phyloP scores from a whole-genome alignment of 495 filamentous ascomycete genomes.

The Astrothelium subdiscretum region DNA sequence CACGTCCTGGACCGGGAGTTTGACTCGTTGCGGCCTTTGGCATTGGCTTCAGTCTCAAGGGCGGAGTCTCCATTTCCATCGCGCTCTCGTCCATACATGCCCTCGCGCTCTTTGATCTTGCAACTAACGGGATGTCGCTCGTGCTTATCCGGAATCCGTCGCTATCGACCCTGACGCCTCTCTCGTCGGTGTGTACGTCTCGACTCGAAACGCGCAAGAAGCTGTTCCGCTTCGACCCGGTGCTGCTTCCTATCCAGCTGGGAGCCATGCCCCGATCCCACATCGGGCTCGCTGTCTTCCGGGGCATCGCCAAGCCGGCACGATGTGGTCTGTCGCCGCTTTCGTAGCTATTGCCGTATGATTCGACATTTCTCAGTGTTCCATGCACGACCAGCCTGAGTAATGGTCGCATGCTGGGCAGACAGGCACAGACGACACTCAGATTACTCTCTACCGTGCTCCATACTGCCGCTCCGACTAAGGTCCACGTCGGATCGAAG shows the following conservation, averaged over 20 bases:
- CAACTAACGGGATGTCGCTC: background rate
- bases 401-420: conserved; percentile 15
- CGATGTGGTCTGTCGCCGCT: background rate
- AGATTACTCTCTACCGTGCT: conserved; percentile 25
- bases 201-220: background rate
- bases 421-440: conserved; percentile 27
- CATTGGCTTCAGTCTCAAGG: background rate
- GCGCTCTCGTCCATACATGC: background rate
- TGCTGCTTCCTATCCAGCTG: background rate
- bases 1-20: background rate
- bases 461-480: conserved; percentile 23
- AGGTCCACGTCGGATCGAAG: conserved; percentile 20
- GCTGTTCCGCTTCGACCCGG: background rate
- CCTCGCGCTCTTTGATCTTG: background rate
- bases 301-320: background rate
- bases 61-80: background rate
- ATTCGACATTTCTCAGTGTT: background rate
- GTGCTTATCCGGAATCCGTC: background rate
- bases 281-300: background rate
- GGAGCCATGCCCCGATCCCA: background rate
- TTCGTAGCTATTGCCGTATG: background rate
- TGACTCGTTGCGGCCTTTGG: background rate
- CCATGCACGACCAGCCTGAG: background rate
- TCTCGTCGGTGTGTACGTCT: background rate
- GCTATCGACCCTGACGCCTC: background rate